A percentile compares a stretch with the other conserved stretches of the same genome.
phyloP scores from a whole-genome alignment of 352 stramenopile genomes.

The Phytophthora rubi region DNA sequence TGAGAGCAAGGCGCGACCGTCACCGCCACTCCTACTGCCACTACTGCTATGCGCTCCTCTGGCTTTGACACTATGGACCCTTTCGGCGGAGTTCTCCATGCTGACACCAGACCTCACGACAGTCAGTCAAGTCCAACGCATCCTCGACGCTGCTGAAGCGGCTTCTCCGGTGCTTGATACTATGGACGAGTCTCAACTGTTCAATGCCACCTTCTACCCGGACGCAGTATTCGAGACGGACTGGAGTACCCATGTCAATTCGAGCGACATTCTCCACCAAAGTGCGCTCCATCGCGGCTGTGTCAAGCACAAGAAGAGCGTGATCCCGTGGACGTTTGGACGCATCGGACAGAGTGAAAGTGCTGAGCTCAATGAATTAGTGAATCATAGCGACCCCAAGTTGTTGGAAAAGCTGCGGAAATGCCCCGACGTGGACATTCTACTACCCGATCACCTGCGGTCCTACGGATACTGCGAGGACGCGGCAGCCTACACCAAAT shows the following conservation, averaged over 20 bases:
- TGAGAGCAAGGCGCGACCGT: slow-evolving; percentile 5
- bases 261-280: slow-evolving; percentile 47
- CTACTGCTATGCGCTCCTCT: slow-evolving; percentile 25
- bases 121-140: slow-evolving; percentile 8
- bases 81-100: slow-evolving; percentile 23
- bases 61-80: slow-evolving; percentile 19
- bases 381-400: slow-evolving; percentile 38
- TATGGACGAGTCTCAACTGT: slow-evolving; percentile 12
- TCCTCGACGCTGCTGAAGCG: slow-evolving; percentile 29
- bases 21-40: slow-evolving; percentile 12
- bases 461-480: slow-evolving; percentile 71
- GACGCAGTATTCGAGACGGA: slow-evolving; percentile 39
- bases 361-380: slow-evolving; percentile 17
- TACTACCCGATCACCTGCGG: slow-evolving; percentile 43
- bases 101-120: slow-evolving; percentile 13
- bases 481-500: slow-evolving; percentile 61
- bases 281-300: slow-evolving; percentile 46
- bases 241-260: slow-evolving; percentile 33
- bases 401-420: slow-evolving; percentile 53
- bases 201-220: slow-evolving; percentile 46
- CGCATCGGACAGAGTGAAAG: slow-evolving; percentile 28
- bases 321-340: slow-evolving; percentile 56
- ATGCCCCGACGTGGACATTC: slow-evolving; percentile 64
- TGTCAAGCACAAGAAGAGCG: slow-evolving; percentile 43
- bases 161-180: slow-evolving; percentile 17